Evolutionary conservation across 2,329 filamentous ascomycete species (phyloP).

Genomic region (Phaeosphaeriaceae sp.): DNA sequence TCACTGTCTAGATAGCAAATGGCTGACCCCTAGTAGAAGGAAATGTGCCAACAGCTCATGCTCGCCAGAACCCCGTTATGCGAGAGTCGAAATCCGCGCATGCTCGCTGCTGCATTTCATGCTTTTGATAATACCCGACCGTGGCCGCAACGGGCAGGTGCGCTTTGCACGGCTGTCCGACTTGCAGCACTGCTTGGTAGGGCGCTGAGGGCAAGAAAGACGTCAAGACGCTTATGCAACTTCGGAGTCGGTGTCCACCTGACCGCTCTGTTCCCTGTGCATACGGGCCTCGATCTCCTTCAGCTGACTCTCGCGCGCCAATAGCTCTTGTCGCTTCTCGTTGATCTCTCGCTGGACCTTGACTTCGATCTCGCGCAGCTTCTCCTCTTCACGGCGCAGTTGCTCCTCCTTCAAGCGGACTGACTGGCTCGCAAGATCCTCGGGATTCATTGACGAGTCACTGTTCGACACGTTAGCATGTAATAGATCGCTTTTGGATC

Average conservation of each 20-base stretch:
- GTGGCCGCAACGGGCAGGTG: slow-evolving; percentile 34
- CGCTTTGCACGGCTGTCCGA: slow-evolving; percentile 33
- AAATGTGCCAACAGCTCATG: slow-evolving; percentile 36
- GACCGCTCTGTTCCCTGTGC: slow-evolving; percentile 78
- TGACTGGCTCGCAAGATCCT: slow-evolving; percentile 94
- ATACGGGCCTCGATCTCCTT: slow-evolving; percentile 98
- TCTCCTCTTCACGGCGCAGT: slow-evolving; percentile 98
- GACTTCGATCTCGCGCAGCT: slow-evolving; percentile 98
- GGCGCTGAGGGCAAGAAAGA: slow-evolving; percentile 10
- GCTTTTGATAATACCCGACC: slow-evolving; percentile 27
- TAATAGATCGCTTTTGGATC: not conserved
- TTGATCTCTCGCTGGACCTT: slow-evolving; percentile 99
- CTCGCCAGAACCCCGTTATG: slow-evolving; percentile 34
- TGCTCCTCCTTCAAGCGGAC: slow-evolving; percentile 99
- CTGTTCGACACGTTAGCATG: slow-evolving; percentile 45
- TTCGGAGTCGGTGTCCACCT: slow-evolving; percentile 42
- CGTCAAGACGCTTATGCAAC: slow-evolving; percentile 34
- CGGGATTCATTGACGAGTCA: slow-evolving; percentile 94
- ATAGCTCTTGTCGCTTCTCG: slow-evolving; percentile 97
- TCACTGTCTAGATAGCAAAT: slow-evolving; percentile 35
- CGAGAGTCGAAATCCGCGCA: slow-evolving; percentile 41
- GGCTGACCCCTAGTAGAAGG: slow-evolving; percentile 39
- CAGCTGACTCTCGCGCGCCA: slow-evolving; percentile 97
- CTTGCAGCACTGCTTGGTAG: slow-evolving; percentile 11
- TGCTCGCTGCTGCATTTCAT: slow-evolving; percentile 41